Percentiles rank a stretch among this genome's conserved stretches.
Conservation (phyloP, 1,284 basidiomycete genomes). For the Albatrellus sp. region DNA sequence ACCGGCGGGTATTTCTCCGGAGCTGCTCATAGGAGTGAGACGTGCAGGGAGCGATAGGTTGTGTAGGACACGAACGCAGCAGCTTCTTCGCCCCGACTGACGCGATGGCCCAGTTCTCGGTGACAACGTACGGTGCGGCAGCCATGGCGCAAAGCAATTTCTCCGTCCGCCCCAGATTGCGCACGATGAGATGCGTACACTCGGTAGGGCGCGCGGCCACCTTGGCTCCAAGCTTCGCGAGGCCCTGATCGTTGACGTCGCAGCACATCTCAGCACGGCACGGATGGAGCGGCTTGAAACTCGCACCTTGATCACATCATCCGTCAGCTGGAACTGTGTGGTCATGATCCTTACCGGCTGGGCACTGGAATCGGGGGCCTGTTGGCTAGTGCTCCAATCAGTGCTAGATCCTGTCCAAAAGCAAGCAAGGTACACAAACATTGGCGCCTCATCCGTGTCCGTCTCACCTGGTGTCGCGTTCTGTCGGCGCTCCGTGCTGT, state of each 20-base stretch:
- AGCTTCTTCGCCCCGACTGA: conserved; percentile 43
- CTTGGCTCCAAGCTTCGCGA: conserved; percentile 52
- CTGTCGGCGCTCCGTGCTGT: neutral
- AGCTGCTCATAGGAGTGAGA: conserved; percentile 27
- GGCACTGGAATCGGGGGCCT: neutral
- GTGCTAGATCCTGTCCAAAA: no score
- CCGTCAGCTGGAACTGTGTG: conserved; percentile 35
- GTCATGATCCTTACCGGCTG: conserved; percentile 36
- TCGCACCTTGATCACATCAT: conserved; percentile 42
- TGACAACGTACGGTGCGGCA: conserved; percentile 45
- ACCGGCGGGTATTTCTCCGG: conserved; percentile 43
- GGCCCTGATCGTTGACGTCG: conserved; percentile 24
- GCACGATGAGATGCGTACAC: conserved; percentile 67
- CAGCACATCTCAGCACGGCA: neutral
- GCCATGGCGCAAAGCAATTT: conserved; percentile 73
- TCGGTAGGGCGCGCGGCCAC: conserved; percentile 47
- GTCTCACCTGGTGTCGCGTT: neutral
- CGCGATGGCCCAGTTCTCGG: conserved; percentile 52
- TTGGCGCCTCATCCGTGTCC: no score
- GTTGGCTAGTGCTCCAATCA: neutral
- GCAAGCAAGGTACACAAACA: no score
- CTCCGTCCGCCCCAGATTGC: conserved; percentile 62
- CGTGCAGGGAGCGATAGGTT: neutral
- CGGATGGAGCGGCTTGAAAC: neutral
- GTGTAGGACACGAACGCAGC: conserved; percentile 37